Evolutionary conservation across 2,329 filamentous ascomycete genomes (phyloP).

Genomic region (Cladosporium sp.): DNA sequence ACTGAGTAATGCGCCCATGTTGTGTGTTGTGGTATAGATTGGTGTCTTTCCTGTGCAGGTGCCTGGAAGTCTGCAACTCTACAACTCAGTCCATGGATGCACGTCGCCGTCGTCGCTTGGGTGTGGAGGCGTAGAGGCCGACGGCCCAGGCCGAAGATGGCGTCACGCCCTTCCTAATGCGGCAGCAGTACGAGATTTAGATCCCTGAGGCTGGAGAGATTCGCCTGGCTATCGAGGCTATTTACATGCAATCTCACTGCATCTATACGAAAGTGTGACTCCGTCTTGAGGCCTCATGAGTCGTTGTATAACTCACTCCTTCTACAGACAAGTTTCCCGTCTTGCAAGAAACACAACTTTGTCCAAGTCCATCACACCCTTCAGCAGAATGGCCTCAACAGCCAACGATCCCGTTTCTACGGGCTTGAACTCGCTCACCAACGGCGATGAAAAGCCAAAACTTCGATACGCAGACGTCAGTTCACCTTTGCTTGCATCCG

Average conservation of each 20-base stretch:
- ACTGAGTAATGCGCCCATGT: conserved; percentile 88
- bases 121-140: too few species aligned
- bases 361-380: background rate
- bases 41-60: background rate
- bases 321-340: background rate
- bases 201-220: background rate
- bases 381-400: background rate
- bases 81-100: too few species aligned
- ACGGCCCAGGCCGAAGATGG: too few species aligned
- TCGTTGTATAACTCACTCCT: background rate
- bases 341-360: background rate
- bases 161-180: too few species aligned
- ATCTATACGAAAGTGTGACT: background rate
- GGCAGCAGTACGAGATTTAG: background rate
- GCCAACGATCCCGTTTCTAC: conserved; percentile 22
- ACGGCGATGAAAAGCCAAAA: conserved; percentile 15
- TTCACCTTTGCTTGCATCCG: conserved; percentile 18
- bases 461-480: conserved; percentile 43
- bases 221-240: background rate
- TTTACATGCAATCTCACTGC: background rate
- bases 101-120: too few species aligned
- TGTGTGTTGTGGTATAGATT: background rate
- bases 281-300: background rate
- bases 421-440: conserved; percentile 19
- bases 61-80: too few species aligned